Evolutionary conservation across 176 grass and related monocot species (phyloP).

Genomic region (Avena atlantica): DNA sequence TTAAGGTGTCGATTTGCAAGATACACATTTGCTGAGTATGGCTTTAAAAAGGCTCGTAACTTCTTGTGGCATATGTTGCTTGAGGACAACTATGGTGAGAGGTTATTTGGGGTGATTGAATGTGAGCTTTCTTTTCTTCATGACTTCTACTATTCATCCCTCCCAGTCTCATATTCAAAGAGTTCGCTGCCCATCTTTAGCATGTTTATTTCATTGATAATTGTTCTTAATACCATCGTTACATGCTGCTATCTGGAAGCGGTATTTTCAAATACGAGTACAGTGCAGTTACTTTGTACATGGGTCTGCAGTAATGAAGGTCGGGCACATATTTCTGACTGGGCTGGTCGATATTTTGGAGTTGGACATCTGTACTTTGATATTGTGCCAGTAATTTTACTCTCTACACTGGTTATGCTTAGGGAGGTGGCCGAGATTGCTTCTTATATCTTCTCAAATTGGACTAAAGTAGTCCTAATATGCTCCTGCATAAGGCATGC

Average conservation of each 20-base stretch:
- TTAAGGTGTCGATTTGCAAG: slow-evolving; percentile 4
- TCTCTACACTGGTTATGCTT: not conserved
- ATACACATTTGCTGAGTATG: not conserved
- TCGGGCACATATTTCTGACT: not conserved
- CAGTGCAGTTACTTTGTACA: not conserved
- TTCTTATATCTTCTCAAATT: not conserved
- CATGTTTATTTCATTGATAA: not conserved
- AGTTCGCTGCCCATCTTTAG: not conserved
- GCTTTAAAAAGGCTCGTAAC: not conserved
- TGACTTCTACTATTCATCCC: not conserved
- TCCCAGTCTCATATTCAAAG: not conserved
- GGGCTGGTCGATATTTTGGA: not conserved
- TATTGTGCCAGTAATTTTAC: not conserved
- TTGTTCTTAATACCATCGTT: not conserved
- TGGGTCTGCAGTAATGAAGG: not conserved
- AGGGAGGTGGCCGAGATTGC: not conserved
- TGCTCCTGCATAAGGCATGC: not conserved
- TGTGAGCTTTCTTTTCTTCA: not conserved
- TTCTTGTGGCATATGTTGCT: not conserved
- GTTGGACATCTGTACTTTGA: not conserved
- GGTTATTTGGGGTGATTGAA: not conserved
- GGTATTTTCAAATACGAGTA: not conserved
- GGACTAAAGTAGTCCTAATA: slow-evolving; percentile 14
- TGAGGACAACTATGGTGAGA: rapidly evolving
- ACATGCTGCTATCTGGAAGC: not conserved